Evolutionary conservation across 441 rosid genomes (phyloP), one percentile per base, ranked within the genome.

Genomic region (Codiaeum variegatum): DNA sequence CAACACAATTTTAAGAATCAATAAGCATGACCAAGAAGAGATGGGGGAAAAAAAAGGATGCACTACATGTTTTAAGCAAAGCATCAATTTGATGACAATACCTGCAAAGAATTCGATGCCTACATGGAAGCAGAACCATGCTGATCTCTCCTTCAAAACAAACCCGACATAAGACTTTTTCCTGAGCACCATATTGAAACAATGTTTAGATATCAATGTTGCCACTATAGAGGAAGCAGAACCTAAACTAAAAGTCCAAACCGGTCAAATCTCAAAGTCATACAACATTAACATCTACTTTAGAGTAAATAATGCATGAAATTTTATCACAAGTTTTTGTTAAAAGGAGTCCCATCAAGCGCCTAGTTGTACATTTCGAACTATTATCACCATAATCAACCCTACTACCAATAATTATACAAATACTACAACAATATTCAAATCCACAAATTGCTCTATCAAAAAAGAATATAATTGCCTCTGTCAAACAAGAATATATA

Each of bases 41-140:
- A 40, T 13, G 68, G 38, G 38, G 32, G 8, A 19, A 16, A 32
- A 19, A 16, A 32, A 21, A 47, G 5, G 32, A 47, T 18, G 28
- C 32, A 19, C 31, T 23, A 18, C 29, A 28, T 21, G 19, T 21
- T 56, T 18, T 36, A 68, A 29, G 34, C 5, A 38, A 46, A 52
- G 40, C 34, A 54, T 36, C 49, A 36, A 13, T 52, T 40, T 66
- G 29, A 40, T 21, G 55, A 72, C 51, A 55, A n/a, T 89, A 92
- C 99, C 98, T 86, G 92, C 99, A 95, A 75, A 93, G 94, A 38
- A 88, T 86, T 51, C 86, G 97, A 80, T 95, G 99, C 77, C 96
- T 85, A 71, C 99, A 95, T 1, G 99, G 99, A 78, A 95, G 98
- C 63, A 93, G 80, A 67, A 95, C 99, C 15, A 95, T 81, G 32